Conservation (phyloP, 208 protist genomes). For the Acanthamoeba rhysodes region DNA sequence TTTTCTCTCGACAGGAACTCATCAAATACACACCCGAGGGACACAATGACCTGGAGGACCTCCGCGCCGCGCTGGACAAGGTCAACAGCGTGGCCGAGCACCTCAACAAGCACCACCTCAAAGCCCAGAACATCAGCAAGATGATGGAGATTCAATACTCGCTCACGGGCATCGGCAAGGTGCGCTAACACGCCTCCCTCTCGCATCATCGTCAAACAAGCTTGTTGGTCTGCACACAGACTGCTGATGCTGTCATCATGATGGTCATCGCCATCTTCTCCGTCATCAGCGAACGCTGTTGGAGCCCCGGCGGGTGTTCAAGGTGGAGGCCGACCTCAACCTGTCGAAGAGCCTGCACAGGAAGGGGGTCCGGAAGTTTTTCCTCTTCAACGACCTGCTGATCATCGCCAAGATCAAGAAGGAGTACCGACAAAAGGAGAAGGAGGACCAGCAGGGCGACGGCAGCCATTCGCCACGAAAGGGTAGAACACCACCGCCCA, state of each 20-base stretch:
- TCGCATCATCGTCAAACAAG: not conserved
- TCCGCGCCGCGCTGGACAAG: slow-evolving; percentile 6
- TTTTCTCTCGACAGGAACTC: not conserved
- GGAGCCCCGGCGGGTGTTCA: slow-evolving; percentile 44
- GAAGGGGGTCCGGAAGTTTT: slow-evolving; percentile 16
- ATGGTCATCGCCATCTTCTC: not conserved
- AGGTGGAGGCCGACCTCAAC: slow-evolving; percentile 55
- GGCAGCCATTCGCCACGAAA: slow-evolving; percentile 14
- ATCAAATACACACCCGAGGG: slow-evolving; percentile 41
- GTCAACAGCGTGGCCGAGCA: slow-evolving; percentile 50
- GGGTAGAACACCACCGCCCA: not conserved
- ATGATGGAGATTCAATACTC: slow-evolving; percentile 73
- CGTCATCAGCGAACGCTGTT: not conserved
- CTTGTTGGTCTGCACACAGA: not conserved
- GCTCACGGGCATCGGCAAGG: slow-evolving; percentile 64
- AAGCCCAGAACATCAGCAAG: slow-evolving; percentile 62
- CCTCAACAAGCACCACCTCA: slow-evolving; percentile 59
- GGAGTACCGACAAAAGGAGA: not conserved
- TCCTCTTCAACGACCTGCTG: slow-evolving; percentile 63
- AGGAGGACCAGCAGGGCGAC: not conserved
- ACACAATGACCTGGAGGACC: slow-evolving; percentile 10
- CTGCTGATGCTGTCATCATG: not conserved
- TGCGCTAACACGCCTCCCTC: not conserved
- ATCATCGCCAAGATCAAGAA: slow-evolving; percentile 67
- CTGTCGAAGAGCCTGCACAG: slow-evolving; percentile 43